These are phyloP conservation scores for Babesia ovis DNA, from an alignment of 169 alveolate species.

Conservation along the genomic window DNA sequence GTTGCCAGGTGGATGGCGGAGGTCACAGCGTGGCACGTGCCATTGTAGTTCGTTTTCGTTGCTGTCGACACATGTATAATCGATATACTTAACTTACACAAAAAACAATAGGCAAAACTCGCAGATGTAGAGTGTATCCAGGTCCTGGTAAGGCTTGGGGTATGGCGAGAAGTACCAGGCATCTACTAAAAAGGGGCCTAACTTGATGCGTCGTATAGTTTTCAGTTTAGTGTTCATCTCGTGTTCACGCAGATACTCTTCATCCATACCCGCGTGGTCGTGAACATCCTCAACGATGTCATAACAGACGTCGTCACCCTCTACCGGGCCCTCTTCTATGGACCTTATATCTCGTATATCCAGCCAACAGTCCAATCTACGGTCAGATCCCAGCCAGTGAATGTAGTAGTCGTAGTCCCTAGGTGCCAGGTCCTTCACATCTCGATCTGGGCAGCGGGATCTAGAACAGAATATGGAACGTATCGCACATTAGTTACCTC, in stretches of 20 bases:
- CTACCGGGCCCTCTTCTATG: slow-evolving; percentile 78
- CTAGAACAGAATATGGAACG: slow-evolving; percentile 16
- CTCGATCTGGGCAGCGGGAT: slow-evolving; percentile 26
- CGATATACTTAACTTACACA: slow-evolving; percentile 45
- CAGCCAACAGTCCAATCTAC: slow-evolving; percentile 87
- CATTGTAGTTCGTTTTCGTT: slow-evolving; percentile 84
- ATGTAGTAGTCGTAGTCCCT: slow-evolving; percentile 86
- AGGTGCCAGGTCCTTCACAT: slow-evolving; percentile 23
- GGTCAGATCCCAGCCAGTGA: slow-evolving; percentile 86
- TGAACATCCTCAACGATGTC: slow-evolving; percentile 73
- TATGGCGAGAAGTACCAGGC: slow-evolving; percentile 98
- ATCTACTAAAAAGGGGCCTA: slow-evolving; percentile 91
- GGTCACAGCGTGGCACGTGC: slow-evolving; percentile 85
- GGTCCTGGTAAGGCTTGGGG: slow-evolving; percentile 93
- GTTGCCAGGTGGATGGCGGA: slow-evolving; percentile 97
- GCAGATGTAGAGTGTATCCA: slow-evolving; percentile 91
- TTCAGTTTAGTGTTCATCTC: slow-evolving; percentile 93
- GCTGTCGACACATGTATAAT: slow-evolving; percentile 2
- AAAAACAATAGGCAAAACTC: slow-evolving; percentile 93
- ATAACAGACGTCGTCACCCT: slow-evolving; percentile 65
- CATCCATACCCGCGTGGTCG: slow-evolving; percentile 90
- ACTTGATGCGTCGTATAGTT: slow-evolving; percentile 89
- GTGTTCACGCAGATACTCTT: slow-evolving; percentile 89
- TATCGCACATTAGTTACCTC: slow-evolving; percentile 35
- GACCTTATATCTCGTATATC: slow-evolving; percentile 80